Evolutionary conservation across 2,329 filamentous ascomycete genomes (phyloP), one percentile per base, ranked within the genome.

Genomic region (Alternaria sp.): DNA sequence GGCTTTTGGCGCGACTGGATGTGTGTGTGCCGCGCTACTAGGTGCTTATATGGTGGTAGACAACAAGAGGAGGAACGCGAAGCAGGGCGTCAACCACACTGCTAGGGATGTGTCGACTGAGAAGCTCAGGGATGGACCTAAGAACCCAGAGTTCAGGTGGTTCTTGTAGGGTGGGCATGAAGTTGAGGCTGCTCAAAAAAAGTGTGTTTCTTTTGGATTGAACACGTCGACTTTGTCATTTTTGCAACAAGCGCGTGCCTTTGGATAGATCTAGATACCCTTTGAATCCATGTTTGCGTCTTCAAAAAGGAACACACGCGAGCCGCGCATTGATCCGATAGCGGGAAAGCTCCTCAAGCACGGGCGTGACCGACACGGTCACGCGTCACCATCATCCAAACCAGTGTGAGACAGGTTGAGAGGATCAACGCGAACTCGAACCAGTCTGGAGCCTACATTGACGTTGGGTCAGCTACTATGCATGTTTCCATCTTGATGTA

Each of bases 21-120:
- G 85, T 23, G 63, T 87, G 2, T 75, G 89, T 56, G 86, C 89
- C 0, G 78, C 84, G 5, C 62, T 81, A n/a, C 74, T 92, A 51
- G 90, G 89, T 0, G 56, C 80, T 0, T 92, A 85, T 71, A 92
- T 92, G 90, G 81, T 86, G 44, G 75, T 84, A 33, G 90, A 92
- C 72, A 92, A 92, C 71, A 83, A 79, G 71, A 82, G 87, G 50
- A 84, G 90, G 51, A 86, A 92, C 70, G 76, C 78, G 15, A 82
- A 76, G 53, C 86, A 87, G 69, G 89, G 89, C 0, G 78, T 86
- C 4, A 85, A 82, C 26, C 71, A 89, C 20, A 83, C 81, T 7
- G 89, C 88, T 3, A 82, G 73, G 60, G 82, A 85, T 71, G 80
- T 85, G 4, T 80, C 80, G 33, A 85, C 83, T 7, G 82, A 82